Evolutionary conservation across 202 grass and related monocot species (phyloP).

Genomic region (Cymbopogon flexuosus): DNA sequence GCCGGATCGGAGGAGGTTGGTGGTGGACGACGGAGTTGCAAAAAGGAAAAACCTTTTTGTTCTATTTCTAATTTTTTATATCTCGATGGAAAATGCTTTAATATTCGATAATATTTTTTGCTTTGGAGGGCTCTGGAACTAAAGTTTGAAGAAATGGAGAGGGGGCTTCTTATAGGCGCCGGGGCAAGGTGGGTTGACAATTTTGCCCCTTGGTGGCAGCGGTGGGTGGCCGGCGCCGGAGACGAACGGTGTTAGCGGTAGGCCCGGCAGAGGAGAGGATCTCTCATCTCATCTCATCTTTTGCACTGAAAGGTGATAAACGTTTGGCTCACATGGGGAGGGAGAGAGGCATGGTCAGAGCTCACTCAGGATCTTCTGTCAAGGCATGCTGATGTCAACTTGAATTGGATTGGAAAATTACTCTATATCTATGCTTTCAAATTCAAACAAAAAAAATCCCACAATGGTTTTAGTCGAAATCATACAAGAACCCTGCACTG

Average conservation of each 20-base stretch:
- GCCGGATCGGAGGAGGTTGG: constrained; percentile 1
- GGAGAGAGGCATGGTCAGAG: background rate
- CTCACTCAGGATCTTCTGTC: constrained; percentile 18
- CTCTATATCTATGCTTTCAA: background rate
- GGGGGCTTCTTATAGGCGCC: constrained; percentile 56
- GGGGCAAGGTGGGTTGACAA: background rate
- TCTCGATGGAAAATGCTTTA: background rate
- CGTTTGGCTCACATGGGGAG: background rate
- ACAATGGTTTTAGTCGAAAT: background rate
- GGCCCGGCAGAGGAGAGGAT: background rate
- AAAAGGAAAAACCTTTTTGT: background rate
- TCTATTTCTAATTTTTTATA: background rate
- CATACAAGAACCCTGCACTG: background rate
- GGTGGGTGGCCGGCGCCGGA: constrained; percentile 26
- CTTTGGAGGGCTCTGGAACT: constrained; percentile 42
- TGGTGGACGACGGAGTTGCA: constrained; percentile 1
- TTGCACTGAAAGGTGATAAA: constrained; percentile 18
- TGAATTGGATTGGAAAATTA: background rate
- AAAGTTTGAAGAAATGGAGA: constrained; percentile 58
- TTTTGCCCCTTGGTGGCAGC: constrained; percentile 32
- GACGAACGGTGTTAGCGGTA: constrained; percentile 30
- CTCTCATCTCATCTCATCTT: constrained; percentile 7
- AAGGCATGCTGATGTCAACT: background rate
- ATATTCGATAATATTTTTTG: constrained; percentile 31
- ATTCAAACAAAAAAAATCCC: background rate